These are phyloP conservation scores for Coemansia nantahalensis DNA, from an alignment of 192 early-diverging fungal genomes.

Conservation along the genomic window DNA sequence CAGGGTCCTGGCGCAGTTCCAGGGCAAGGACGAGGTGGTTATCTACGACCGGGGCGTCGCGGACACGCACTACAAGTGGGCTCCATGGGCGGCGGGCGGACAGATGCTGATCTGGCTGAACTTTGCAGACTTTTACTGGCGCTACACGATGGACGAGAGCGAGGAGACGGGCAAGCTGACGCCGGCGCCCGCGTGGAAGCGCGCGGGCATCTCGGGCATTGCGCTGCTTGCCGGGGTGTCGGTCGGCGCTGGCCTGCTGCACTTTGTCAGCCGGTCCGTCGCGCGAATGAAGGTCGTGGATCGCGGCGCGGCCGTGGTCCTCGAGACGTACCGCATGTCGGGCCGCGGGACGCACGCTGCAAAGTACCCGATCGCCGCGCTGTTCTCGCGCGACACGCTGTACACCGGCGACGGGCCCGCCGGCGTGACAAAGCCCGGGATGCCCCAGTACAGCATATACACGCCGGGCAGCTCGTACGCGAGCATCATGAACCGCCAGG, in stretches of 20 bases:
- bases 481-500: constrained; percentile 37
- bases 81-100: constrained; percentile 41
- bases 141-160: constrained; percentile 39
- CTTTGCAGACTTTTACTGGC: constrained; percentile 53
- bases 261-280: constrained; percentile 39
- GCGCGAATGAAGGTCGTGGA: constrained; percentile 25
- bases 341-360: constrained; percentile 14
- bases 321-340: constrained; percentile 30
- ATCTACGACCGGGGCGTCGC: constrained; percentile 25
- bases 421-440: constrained; percentile 22
- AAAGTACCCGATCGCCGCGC: constrained; percentile 13
- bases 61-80: constrained; percentile 37
- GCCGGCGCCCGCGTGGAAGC: constrained; percentile 33
- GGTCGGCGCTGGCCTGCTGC: constrained; percentile 34
- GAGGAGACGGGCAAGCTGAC: constrained; percentile 34
- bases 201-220: constrained; percentile 24
- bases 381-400: constrained; percentile 37
- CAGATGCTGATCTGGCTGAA: constrained; percentile 48
- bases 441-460: constrained; percentile 38
- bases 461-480: constrained; percentile 19
- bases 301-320: constrained; percentile 19
- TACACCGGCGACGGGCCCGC: constrained; percentile 24
- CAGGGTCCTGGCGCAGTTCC: constrained; percentile 24
- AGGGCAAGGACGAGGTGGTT: constrained; percentile 6
- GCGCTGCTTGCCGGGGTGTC: constrained; percentile 25